Evolutionary conservation across 2,329 filamentous ascomycete genomes (phyloP), one percentile per base, ranked within the genome.

Genomic region (Thielaviopsis musarum): DNA sequence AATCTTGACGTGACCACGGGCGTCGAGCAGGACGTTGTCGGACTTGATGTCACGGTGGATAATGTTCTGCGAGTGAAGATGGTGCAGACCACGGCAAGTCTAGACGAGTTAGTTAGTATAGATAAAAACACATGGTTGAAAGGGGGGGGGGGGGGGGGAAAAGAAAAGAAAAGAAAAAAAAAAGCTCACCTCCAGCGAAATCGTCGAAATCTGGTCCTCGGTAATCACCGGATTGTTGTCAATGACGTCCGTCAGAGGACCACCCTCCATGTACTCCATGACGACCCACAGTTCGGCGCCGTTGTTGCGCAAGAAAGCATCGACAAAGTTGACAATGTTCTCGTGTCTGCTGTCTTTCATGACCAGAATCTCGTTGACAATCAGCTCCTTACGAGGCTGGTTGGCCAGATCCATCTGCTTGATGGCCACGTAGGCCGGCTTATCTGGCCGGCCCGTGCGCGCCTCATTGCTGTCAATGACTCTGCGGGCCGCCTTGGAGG

Each of bases 221-320:
- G 87, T 89, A 66, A 98, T 96, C 60, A 84, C 83, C 1, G 86
- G 81, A 72, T 97, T 98, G 74, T 97, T 96, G 73, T 98, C 93
- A 72, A 98, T 98, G 62, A 98, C 90, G 76, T 98, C 93, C 1
- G 93, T 98, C 70, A 98, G 75, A 63, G 93, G 88, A 74, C 93
- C 93, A 66, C 93, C 93, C 74, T 98, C 93, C 93, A 98, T 98
- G 68, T 91, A 98, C 74, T 98, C 93, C 93, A 98, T 95, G 57
- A 98, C 91, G 12, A 98, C 90, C 93, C 93, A 98, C n/a, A 98
- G 80, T 71, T 98, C 93, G 59, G 87, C 82, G 67, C 88, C 90
- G 71, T 93, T 91, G 71, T 96, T 95, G 67, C 93, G 88, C 68
- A 98, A 75, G 77, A 97, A 98, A 3, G 91, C 91, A 66, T 98